Base-by-base conservation (phyloP, 352 stramenopile genomes). In the Thalassiosira pacifica region DNA sequence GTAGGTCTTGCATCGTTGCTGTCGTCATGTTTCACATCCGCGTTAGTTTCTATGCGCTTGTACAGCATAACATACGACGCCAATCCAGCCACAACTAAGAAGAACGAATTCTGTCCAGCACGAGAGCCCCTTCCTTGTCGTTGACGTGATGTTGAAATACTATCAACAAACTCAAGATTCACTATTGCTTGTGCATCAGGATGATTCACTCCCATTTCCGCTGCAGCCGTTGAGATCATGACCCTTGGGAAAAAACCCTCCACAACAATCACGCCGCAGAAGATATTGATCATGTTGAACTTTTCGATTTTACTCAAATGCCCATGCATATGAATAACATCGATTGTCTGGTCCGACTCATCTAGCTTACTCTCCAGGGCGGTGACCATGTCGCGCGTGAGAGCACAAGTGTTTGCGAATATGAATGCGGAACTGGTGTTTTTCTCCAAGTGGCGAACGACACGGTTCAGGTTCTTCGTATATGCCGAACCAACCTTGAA, bases 231-330 rank as follows among this genome's bases (percentile, higher is more conserved):
- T 11, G 59, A 24, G n/a, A 67, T n/a, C 10, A 22, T n/a, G 10
- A 22, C 27, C 22, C 24, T 40, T 3, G 59, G 59, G 32, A 10
- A 40, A 45, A 65, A 32, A 37, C 27, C 27, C 27, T 22, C 8
- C 1, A 67, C 26, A 24, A 67, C 9, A 48, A 67, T 27, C 1
- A 26, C 42, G 9, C 31, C 22, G 27, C 13, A 45, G 16, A 67
- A 67, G 6, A 67, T 67, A n/a, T 67, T 67, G 19, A 67, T 42
- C 19, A 67, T 11, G 18, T 45, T 8, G 42, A 67, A 67, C n/a
- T 67, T 67, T 24, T 67, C 22, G n/a, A 22, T n/a, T 10, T 67
- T 67, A 22, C 5, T 5, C 16, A 57, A 57, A 57, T 22, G 11
- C 19, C 45, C 45, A n/a, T 57, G 45, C 10, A 57, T 57, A 22